Evolutionary conservation across 768 basidiomycete genomes (phyloP).

Genomic region (Sporobolomyces roseus): DNA sequence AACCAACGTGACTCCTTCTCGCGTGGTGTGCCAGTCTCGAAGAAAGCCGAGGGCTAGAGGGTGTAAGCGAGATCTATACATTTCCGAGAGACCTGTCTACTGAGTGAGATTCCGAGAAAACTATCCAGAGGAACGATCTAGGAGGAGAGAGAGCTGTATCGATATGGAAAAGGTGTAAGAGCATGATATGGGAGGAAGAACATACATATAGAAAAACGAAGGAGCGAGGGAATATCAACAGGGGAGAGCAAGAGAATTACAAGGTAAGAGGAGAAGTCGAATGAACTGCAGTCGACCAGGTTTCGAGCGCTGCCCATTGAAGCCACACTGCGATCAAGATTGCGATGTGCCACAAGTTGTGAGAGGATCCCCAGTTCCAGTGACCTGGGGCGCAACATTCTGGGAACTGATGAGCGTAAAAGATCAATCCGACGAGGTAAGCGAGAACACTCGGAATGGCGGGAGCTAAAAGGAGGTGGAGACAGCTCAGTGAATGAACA

Average conservation of each 20-base stretch:
- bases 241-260: neutral
- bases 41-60: no score
- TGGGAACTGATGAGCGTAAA: constrained; percentile 41
- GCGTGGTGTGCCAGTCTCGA: no score
- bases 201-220: no score
- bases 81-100: no score
- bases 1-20: no score
- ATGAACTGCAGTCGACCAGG: constrained; percentile 22
- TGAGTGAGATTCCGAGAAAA: no score
- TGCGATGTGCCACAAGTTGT: constrained; percentile 28
- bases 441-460: constrained; percentile 32
- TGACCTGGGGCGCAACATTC: constrained; percentile 23
- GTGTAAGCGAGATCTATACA: no score
- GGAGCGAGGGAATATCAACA: no score
- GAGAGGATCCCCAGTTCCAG: constrained; percentile 18
- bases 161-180: no score
- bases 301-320: constrained; percentile 35
- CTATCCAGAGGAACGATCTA: no score
- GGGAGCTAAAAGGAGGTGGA: constrained; percentile 8
- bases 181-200: no score
- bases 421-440: constrained; percentile 35
- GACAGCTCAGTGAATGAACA: neutral
- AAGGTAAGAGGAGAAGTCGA: neutral
- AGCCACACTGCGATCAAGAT: constrained; percentile 41
- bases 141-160: no score